phyloP scores from a whole-genome alignment of 208 protist genomes.

The Trypanosomatidae sp. region DNA sequence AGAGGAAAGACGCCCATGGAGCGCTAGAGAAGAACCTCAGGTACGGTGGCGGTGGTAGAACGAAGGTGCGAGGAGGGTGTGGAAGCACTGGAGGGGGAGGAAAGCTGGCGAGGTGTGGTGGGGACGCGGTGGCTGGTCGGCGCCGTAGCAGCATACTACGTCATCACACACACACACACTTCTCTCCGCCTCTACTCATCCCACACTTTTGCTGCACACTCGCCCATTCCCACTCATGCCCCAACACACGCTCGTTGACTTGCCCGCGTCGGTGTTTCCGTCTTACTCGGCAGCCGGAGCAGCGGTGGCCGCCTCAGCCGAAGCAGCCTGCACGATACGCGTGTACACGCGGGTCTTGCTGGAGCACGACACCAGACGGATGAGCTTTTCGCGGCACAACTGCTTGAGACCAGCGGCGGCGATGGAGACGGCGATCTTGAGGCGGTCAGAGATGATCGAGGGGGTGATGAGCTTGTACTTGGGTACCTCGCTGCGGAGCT shows the following conservation, averaged over 20 bases:
- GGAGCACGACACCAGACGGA: conserved; percentile 76
- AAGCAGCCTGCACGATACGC: conserved; percentile 44
- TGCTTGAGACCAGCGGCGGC: conserved; percentile 86
- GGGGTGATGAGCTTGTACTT: conserved; percentile 94
- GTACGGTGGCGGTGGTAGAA: background rate
- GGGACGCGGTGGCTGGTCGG: background rate
- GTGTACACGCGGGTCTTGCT: conserved; percentile 86
- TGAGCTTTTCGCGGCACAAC: conserved; percentile 81
- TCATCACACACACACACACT: background rate
- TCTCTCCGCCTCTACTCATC: background rate
- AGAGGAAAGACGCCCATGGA: background rate
- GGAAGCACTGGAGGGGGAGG: background rate
- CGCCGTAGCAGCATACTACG: background rate
- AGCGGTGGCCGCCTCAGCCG: conserved; percentile 29
- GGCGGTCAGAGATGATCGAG: conserved; percentile 86
- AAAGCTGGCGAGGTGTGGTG: background rate
- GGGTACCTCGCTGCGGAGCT: conserved; percentile 86
- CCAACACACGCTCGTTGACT: conserved; percentile 1
- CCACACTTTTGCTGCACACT: background rate
- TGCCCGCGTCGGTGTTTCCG: background rate
- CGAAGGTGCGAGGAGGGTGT: background rate
- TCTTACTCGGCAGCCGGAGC: conserved; percentile 30
- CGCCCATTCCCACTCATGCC: background rate
- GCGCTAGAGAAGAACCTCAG: background rate
- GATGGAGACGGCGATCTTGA: conserved; percentile 87